phyloP scores from a whole-genome alignment of 2,329 filamentous ascomycete species.

The Fusarium fujikuroi region DNA sequence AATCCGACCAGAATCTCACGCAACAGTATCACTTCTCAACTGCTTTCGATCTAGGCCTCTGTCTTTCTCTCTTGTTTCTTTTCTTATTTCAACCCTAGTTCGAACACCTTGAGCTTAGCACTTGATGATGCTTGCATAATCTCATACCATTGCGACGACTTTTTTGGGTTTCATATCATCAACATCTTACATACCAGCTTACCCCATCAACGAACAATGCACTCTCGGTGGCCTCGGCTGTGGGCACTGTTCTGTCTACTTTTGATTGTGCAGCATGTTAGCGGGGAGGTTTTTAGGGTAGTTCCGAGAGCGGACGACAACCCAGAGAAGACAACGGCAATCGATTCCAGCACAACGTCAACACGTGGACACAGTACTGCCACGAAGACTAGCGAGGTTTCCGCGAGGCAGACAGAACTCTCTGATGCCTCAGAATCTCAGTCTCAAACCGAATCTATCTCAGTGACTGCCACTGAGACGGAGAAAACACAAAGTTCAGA shows the following conservation, averaged over 20 bases:
- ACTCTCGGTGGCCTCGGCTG: constrained; percentile 47
- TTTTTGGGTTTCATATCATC: constrained; percentile 25
- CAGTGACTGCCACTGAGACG: constrained; percentile 25
- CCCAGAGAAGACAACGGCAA: constrained; percentile 19
- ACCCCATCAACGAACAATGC: constrained; percentile 47
- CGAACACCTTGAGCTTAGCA: background rate
- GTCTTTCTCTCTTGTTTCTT: background rate
- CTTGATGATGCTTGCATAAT: constrained; percentile 34
- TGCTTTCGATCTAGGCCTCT: constrained; percentile 1
- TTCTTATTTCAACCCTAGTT: background rate
- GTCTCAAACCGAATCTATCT: constrained; percentile 16
- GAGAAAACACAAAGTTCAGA: constrained; percentile 20
- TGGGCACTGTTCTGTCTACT: constrained; percentile 55
- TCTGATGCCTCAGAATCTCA: constrained; percentile 4
- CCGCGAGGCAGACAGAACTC: constrained; percentile 25
- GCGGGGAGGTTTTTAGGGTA: constrained; percentile 48
- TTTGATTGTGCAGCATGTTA: constrained; percentile 52
- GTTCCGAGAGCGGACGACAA: constrained; percentile 50
- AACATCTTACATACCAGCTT: constrained; percentile 1
- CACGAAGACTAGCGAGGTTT: constrained; percentile 24
- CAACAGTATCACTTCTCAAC: background rate
- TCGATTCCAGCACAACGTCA: constrained; percentile 17
- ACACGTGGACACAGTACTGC: constrained; percentile 16
- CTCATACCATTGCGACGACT: constrained; percentile 21
- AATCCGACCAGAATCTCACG: constrained; percentile 7